Base-by-base conservation (phyloP, 805 yeast genomes). In the Ogataea salicorniae region DNA sequence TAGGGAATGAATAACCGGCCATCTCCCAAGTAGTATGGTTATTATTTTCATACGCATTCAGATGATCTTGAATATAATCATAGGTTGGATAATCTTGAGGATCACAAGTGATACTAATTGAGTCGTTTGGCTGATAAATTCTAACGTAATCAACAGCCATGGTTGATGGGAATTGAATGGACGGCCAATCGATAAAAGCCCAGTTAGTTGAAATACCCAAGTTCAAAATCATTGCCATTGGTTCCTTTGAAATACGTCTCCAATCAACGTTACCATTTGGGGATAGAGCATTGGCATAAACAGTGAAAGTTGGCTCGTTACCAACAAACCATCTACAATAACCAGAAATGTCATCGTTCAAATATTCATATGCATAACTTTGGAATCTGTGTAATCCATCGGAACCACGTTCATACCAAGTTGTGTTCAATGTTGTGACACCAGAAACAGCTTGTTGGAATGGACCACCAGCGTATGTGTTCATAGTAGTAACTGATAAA, bases 171-270 rank as follows among this genome's bases (percentile, higher is more conserved):
- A 92, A 92, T 41, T 69, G 68, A 49, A 90, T 71, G 5, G 81
- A 72, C 39, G 81, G 80, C 97, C 97, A 92, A 69, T 90, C 92
- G 52, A 92, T 92, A 66, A 87, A 88, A 7, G 94, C 87, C 98
- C 98, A 92, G 50, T 81, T 85, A 59, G 83, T 85, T 15, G 97
- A 91, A 45, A 92, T 71, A 74, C 96, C 99, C 69, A 92, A 69
- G 66, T 92, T 92, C 74, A 92, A 61, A 54, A 92, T 69, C 51
- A 92, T 76, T 2, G 95, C 77, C 97, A 92, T 90, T 54, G 98
- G 98, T 63, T 92, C 99, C 63, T 85, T 84, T 20, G 94, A 75
- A 29, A 92, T 77, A 54, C 78, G 68, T 67, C 98, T 81, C 84
- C 85, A 81, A 37, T 80, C 94, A 54, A 92, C 70, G 65, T 92